Conservation (phyloP, 75 land plant species). For the Azolla pinnata region DNA sequence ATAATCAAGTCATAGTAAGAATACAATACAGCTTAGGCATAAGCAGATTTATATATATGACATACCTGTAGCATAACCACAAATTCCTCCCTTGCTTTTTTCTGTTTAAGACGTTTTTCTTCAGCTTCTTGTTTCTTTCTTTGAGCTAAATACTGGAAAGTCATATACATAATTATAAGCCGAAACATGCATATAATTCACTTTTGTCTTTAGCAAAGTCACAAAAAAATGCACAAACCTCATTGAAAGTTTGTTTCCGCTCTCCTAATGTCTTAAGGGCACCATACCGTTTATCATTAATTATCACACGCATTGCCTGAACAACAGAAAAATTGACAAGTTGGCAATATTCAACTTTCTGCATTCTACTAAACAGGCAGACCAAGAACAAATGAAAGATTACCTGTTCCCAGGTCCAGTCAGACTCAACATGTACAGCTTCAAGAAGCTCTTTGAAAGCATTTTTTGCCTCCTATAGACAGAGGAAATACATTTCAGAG, state of each 20-base stretch:
- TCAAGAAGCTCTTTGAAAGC: slow-evolving; percentile 83
- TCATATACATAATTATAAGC: neutral
- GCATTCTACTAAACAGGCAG: neutral
- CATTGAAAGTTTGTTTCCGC: slow-evolving; percentile 92
- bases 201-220: neutral
- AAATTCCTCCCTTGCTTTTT: slow-evolving; percentile 75
- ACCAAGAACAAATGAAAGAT: neutral
- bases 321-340: neutral
- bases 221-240: slow-evolving; percentile 29
- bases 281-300: slow-evolving; percentile 89
- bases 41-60: neutral
- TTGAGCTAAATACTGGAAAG: slow-evolving; percentile 66
- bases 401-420: slow-evolving; percentile 99
- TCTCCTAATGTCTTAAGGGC: slow-evolving; percentile 90
- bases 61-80: slow-evolving; percentile 76
- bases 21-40: neutral
- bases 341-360: neutral
- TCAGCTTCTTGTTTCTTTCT: slow-evolving; percentile 70
- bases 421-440: slow-evolving; percentile 82
- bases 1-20: neutral
- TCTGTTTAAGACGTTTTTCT: slow-evolving; percentile 72
- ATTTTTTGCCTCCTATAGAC: slow-evolving; percentile 80
- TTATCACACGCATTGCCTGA: slow-evolving; percentile 90
- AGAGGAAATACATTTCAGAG: neutral
- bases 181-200: neutral